phyloP scores from a whole-genome alignment of 352 stramenopile genomes.

The Phytopythium mirpurense region DNA sequence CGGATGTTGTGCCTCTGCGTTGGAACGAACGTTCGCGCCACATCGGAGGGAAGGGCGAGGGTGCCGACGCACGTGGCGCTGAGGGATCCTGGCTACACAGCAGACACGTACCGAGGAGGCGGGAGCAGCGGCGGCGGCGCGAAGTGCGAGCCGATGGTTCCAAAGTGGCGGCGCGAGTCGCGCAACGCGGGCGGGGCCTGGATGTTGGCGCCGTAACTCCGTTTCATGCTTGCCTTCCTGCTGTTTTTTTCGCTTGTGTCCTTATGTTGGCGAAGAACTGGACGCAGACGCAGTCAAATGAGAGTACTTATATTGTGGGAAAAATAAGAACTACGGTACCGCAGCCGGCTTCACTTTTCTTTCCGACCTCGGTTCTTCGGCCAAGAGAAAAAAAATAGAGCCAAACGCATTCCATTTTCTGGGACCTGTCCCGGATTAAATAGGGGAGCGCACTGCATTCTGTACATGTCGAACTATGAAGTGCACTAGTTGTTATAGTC shows the following conservation, averaged over 20 bases:
- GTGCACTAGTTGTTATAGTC: neutral
- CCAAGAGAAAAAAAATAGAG: neutral
- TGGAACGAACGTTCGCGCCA: neutral
- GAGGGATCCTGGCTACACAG: no score
- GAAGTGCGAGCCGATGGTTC: conserved; percentile 3
- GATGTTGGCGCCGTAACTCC: neutral
- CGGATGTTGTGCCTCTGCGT: neutral
- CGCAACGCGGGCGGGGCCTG: neutral
- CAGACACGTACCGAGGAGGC: neutral
- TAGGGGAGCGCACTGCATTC: neutral
- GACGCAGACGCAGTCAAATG: neutral
- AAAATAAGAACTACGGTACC: no score
- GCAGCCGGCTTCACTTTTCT: conserved; percentile 5
- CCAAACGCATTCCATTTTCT: neutral
- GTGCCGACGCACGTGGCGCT: neutral
- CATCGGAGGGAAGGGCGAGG: neutral
- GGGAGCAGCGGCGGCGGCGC: neutral
- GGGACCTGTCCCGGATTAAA: neutral
- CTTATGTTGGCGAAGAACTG: neutral
- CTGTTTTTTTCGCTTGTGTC: conserved; percentile 6
- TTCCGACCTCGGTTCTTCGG: neutral
- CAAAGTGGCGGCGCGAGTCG: conserved; percentile 3
- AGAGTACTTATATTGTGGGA: neutral
- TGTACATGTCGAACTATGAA: neutral
- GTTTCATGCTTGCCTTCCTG: conserved; percentile 1